Evolutionary conservation across 2,329 filamentous ascomycete genomes (phyloP).

Genomic region (Cadophora malorum): DNA sequence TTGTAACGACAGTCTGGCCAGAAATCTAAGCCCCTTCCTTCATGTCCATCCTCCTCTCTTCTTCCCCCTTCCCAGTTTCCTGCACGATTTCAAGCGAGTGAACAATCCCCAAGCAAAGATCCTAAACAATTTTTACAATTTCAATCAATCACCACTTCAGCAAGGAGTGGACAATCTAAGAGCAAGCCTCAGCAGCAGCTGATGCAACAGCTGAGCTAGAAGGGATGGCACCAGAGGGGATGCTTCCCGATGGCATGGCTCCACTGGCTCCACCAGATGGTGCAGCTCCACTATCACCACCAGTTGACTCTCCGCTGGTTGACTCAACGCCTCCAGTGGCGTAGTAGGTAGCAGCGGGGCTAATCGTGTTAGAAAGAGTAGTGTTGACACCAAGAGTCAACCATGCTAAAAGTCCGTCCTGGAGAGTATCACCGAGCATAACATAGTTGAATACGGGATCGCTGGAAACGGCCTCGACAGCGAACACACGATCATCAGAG

Average conservation of each 20-base stretch:
- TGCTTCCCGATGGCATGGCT: neutral
- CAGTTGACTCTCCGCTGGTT: neutral
- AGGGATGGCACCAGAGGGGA: neutral
- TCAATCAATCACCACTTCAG: too few species aligned
- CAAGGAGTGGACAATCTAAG: too few species aligned
- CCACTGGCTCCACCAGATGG: conserved; percentile 10
- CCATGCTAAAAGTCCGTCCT: conserved; percentile 62
- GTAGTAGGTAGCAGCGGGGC: conserved; percentile 18
- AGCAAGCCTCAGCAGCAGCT: neutral
- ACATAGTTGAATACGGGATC: conserved; percentile 64
- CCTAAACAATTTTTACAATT: too few species aligned
- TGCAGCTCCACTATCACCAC: neutral
- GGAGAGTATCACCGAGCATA: conserved; percentile 58
- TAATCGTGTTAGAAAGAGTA: conserved; percentile 29
- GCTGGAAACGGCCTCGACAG: conserved; percentile 53
- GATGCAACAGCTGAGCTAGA: neutral
- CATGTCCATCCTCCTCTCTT: too few species aligned
- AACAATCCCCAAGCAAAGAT: too few species aligned
- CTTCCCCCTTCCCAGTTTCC: too few species aligned
- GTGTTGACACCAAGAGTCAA: conserved; percentile 58
- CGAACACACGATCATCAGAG: conserved; percentile 54
- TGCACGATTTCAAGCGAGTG: too few species aligned
- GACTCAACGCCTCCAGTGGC: conserved; percentile 22
- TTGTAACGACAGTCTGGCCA: too few species aligned
- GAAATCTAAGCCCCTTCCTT: too few species aligned